Conservation (phyloP, 768 basidiomycete species). For the Amanita exitialis region DNA sequence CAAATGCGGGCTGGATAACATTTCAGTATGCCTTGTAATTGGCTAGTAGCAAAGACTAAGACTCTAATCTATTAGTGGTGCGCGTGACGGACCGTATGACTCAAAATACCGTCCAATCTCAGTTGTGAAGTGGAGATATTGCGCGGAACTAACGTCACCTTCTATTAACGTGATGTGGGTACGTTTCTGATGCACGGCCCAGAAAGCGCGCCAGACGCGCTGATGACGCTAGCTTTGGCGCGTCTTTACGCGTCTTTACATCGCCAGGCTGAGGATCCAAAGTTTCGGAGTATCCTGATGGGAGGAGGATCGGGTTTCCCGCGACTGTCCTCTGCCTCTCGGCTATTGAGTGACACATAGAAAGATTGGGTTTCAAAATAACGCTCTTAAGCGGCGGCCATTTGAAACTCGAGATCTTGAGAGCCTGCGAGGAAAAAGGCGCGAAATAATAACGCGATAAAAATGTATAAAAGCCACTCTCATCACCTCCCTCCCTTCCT, state of each 20-base stretch:
- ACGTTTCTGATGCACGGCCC: not conserved
- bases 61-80: not conserved
- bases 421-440: constrained; percentile 2
- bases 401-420: not conserved
- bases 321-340: too few species aligned
- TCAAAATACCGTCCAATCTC: not conserved
- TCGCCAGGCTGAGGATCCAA: constrained; percentile 5
- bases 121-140: not conserved
- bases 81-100: not conserved
- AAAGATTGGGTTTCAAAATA: not conserved
- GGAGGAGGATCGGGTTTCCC: not conserved
- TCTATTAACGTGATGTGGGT: not conserved
- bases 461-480: constrained; percentile 12
- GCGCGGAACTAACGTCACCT: not conserved
- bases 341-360: not conserved
- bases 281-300: not conserved
- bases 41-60: not conserved
- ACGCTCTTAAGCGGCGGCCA: not conserved
- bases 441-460: constrained; percentile 1
- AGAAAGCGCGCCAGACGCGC: constrained; percentile 10
- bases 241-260: constrained; percentile 38
- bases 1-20: too few species aligned
- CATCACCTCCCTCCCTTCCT: constrained; percentile 20
- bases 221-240: constrained; percentile 13
- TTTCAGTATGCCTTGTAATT: too few species aligned